Evolutionary conservation across 108 stramenopile genomes (phyloP).

Genomic region (Pelagomonas calceolata): DNA sequence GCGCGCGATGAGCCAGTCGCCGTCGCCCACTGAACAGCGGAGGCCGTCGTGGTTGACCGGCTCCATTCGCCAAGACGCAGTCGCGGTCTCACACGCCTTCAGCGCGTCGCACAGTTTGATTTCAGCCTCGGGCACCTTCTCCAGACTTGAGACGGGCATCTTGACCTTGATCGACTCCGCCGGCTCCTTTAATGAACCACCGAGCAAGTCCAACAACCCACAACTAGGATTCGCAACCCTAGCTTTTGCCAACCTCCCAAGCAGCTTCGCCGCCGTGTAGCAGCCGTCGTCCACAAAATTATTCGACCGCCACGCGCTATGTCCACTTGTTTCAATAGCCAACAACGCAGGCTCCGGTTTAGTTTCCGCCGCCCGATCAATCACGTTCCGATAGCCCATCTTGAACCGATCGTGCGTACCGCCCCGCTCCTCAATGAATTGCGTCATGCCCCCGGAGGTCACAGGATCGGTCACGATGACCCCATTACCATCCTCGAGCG

Average conservation of each 20-base stretch:
- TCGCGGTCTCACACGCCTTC: too few species aligned
- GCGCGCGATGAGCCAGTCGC: too few species aligned
- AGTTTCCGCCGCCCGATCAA: constrained; percentile 51
- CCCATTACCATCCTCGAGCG: not conserved
- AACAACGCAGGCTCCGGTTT: constrained; percentile 23
- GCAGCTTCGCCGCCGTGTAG: constrained; percentile 50
- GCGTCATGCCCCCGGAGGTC: constrained; percentile 53
- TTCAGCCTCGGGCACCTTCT: too few species aligned
- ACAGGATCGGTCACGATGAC: constrained; percentile 35
- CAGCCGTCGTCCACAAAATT: constrained; percentile 72
- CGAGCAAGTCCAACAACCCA: too few species aligned
- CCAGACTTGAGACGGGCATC: too few species aligned
- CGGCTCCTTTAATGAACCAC: too few species aligned
- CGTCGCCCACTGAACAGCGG: too few species aligned
- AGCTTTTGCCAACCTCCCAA: not conserved
- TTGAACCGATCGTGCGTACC: constrained; percentile 61
- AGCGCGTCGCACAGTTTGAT: too few species aligned
- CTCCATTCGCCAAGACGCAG: too few species aligned
- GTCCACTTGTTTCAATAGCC: constrained; percentile 75
- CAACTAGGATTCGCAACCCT: not conserved
- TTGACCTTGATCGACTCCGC: too few species aligned
- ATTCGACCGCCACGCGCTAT: constrained; percentile 65
- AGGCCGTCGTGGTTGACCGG: too few species aligned
- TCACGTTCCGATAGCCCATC: constrained; percentile 72
- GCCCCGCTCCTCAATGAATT: constrained; percentile 43